These are phyloP conservation scores for Cymbopogon flexuosus DNA, from an alignment of 202 grass and related monocot species.

Conservation along the genomic window DNA sequence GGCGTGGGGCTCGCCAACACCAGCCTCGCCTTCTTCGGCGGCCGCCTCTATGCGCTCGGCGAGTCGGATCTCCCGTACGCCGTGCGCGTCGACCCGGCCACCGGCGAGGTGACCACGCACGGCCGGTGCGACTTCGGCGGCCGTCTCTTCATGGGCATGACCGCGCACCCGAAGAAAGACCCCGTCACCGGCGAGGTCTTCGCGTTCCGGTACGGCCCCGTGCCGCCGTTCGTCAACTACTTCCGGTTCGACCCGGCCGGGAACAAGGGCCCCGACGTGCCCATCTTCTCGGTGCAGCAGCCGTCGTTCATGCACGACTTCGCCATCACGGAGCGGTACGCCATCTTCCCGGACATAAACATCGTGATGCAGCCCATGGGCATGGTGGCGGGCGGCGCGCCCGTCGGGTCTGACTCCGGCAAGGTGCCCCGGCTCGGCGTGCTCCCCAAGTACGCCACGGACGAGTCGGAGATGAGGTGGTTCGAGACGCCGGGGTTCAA, in stretches of 20 bases:
- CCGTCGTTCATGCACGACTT: conserved; percentile 87
- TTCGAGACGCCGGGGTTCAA: conserved; percentile 80
- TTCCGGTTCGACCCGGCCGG: conserved; percentile 73
- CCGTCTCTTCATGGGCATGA: conserved; percentile 75
- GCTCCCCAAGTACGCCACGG: conserved; percentile 54
- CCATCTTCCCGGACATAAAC: conserved; percentile 68
- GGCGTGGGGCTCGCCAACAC: conserved; percentile 75
- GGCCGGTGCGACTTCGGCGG: conserved; percentile 67
- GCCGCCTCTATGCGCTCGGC: conserved; percentile 72
- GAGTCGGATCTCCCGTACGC: conserved; percentile 84
- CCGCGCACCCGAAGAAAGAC: conserved; percentile 85
- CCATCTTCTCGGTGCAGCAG: conserved; percentile 64
- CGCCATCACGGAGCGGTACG: conserved; percentile 65
- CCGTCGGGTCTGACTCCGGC: conserved; percentile 47
- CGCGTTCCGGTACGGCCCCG: conserved; percentile 68
- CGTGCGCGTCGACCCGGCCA: conserved; percentile 44
- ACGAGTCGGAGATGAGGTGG: conserved; percentile 82
- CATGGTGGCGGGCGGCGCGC: conserved; percentile 59
- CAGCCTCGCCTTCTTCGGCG: conserved; percentile 72
- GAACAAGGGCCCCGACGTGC: conserved; percentile 75
- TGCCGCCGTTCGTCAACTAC: conserved; percentile 81
- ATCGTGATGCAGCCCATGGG: conserved; percentile 94
- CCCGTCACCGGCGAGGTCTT: conserved; percentile 63
- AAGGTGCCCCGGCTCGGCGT: conserved; percentile 80
- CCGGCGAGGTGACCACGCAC: conserved; percentile 58